Evolutionary conservation across 805 yeast species (phyloP).

Genomic region (Maudiozyma turicensis): DNA sequence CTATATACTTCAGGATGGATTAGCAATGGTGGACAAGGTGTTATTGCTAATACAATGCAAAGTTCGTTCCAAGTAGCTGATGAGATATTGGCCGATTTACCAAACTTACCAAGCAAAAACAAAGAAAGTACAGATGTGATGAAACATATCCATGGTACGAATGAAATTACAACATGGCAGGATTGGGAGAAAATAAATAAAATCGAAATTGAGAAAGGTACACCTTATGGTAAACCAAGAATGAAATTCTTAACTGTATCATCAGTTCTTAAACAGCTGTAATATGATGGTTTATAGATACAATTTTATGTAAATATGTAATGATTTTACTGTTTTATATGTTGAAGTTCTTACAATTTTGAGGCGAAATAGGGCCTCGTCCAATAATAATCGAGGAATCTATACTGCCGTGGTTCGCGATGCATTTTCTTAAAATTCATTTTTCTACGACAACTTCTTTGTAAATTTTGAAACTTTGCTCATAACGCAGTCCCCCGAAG

Average conservation of each 20-base stretch:
- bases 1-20: conserved; percentile 89
- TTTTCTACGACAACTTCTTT: too few relatives aligned
- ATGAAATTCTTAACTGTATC: conserved; percentile 2
- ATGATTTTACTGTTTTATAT: too few relatives aligned
- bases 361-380: too few relatives aligned
- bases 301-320: too few relatives aligned
- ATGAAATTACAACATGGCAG: conserved; percentile 21
- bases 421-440: too few relatives aligned
- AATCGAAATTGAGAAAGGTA: conserved; percentile 17
- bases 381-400: too few relatives aligned
- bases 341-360: too few relatives aligned
- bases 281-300: neutral
- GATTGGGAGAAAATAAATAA: conserved; percentile 23
- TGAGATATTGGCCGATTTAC: conserved; percentile 46
- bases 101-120: conserved; percentile 3
- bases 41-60: conserved; percentile 83
- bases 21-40: conserved; percentile 77
- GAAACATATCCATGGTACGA: neutral
- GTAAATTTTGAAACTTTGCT: too few relatives aligned
- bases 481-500: too few relatives aligned
- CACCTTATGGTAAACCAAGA: conserved; percentile 1
- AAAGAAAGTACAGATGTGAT: neutral
- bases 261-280: neutral
- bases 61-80: conserved; percentile 72
- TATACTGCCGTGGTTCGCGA: too few relatives aligned